Percentiles rank a stretch among this genome's conserved stretches.
Conservation (phyloP, 2,329 filamentous ascomycete genomes). For the Teratosphaeria viscida region DNA sequence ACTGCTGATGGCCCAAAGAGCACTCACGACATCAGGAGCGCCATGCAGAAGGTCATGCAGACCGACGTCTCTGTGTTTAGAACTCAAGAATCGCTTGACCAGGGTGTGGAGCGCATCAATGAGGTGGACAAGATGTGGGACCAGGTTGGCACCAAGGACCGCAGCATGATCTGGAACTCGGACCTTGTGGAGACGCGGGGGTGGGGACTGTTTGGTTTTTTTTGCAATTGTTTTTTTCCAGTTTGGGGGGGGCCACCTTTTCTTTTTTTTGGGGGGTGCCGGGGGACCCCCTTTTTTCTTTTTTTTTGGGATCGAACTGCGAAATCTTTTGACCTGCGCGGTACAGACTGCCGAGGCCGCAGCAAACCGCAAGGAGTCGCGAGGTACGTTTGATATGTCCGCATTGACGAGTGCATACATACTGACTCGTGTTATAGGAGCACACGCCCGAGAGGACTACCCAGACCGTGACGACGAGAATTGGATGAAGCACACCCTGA, state of each 20-base stretch:
- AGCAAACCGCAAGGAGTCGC: constrained; percentile 90
- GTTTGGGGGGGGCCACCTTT: too few species aligned
- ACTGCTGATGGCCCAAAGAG: constrained; percentile 75
- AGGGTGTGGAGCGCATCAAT: constrained; percentile 79
- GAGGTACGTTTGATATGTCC: constrained; percentile 42
- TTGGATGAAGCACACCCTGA: constrained; percentile 99
- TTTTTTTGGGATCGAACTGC: too few species aligned
- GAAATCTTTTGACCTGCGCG: constrained; percentile 92
- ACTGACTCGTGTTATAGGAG: constrained; percentile 25
- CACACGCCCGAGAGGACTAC: constrained; percentile 93
- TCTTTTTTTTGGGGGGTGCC: too few species aligned
- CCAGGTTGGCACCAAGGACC: constrained; percentile 89
- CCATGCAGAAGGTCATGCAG: constrained; percentile 99
- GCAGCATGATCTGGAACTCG: constrained; percentile 99
- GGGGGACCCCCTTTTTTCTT: too few species aligned
- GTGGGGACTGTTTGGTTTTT: too few species aligned
- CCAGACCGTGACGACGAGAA: constrained; percentile 89
- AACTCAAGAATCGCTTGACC: constrained; percentile 83
- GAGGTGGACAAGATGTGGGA: constrained; percentile 71
- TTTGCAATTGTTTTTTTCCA: too few species aligned
- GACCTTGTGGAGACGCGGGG: constrained; percentile 92
- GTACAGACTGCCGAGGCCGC: constrained; percentile 86
- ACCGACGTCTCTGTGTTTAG: constrained; percentile 94
- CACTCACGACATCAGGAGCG: constrained; percentile 76
- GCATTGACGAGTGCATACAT: neutral